Conservation (phyloP, 805 yeast species). For the Yarrowia sp. region DNA sequence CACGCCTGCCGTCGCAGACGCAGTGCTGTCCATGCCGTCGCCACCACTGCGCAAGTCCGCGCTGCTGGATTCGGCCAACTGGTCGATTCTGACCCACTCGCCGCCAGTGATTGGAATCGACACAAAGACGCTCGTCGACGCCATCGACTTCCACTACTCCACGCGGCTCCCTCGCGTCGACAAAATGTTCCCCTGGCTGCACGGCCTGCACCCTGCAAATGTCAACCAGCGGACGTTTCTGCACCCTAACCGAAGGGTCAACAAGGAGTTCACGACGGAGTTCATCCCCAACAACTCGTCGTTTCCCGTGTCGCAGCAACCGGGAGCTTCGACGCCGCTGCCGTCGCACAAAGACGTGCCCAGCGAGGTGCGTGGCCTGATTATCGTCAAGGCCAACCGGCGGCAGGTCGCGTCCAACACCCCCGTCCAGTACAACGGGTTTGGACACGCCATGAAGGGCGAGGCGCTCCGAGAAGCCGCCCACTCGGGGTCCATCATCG, state of each 20-base stretch:
- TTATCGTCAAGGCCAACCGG: conserved; percentile 33
- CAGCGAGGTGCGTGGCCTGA: conserved; percentile 32
- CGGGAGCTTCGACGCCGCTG: conserved; percentile 33
- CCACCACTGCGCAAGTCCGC: conserved; percentile 1
- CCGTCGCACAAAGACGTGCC: conserved; percentile 29
- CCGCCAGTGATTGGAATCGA: conserved; percentile 17
- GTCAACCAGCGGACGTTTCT: conserved; percentile 52
- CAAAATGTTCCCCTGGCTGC: conserved; percentile 85
- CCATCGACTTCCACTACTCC: conserved; percentile 35
- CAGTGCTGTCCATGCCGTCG: neutral
- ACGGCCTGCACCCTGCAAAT: conserved; percentile 64
- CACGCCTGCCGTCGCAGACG: neutral
- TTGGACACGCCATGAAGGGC: conserved; percentile 21
- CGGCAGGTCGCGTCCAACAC: neutral
- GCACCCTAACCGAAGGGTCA: conserved; percentile 37
- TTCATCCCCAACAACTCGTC: conserved; percentile 32
- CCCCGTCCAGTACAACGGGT: conserved; percentile 21
- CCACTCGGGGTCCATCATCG: conserved; percentile 32
- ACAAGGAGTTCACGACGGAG: conserved; percentile 33
- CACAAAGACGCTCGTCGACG: neutral
- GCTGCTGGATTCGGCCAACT: conserved; percentile 9
- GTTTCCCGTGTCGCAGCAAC: conserved; percentile 33
- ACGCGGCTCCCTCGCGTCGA: conserved; percentile 60
- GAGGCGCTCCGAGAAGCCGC: neutral
- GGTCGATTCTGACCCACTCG: conserved; percentile 15